Base-by-base conservation (phyloP, 208 protist genomes). In the Trypanosoma platydactyli region DNA sequence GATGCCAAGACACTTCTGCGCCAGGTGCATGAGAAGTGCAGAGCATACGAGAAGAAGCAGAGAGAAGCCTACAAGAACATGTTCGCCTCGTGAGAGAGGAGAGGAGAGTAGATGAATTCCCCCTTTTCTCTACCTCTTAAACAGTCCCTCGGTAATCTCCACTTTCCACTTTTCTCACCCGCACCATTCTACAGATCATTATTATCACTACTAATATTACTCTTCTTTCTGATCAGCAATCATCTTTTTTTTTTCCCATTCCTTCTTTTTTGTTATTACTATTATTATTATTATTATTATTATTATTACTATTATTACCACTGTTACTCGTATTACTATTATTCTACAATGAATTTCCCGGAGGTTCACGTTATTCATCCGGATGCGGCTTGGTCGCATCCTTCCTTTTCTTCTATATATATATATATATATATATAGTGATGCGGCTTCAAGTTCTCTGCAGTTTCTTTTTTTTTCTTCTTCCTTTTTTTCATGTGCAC, bases 1-100 rank as follows among this genome's bases (percentile, higher is more conserved):
- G 84, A 93, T 42, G 90, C 88, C 3, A 55, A 51, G 49, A 65
- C 64, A 11, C 63, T 93, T 59, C 72, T 78, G 71, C n/a, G 68
- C 38, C 76, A 46, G 1, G 64, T 96, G 46, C 71, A 71, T 24
- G 80, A 74, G 33, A 38, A 77, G 55, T 68, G 82, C 58, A 86
- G 77, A 63, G 80, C 72, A n/a, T 92, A 81, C 38, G 82, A 94
- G 33, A 69, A 84, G 61, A 92, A 92, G 82, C 86, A 96, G 61
- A 86, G 84, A 53, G 70, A 74, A 0, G 35, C 84, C 5, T 96
- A 86, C 66, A 90, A 86, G 75, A 91, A 90, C 46, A 89, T 96
- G 84, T 96, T 96, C 46, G 49, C 60, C 9, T 64, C 77, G 27
- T 91, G 54, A 45, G 13, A n/a, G n/a, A n/a, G n/a, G n/a, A n/a